Percentiles rank a stretch among this genome's conserved stretches.
Conservation (phyloP, 257 asterid species). For the Fraxinus americana region DNA sequence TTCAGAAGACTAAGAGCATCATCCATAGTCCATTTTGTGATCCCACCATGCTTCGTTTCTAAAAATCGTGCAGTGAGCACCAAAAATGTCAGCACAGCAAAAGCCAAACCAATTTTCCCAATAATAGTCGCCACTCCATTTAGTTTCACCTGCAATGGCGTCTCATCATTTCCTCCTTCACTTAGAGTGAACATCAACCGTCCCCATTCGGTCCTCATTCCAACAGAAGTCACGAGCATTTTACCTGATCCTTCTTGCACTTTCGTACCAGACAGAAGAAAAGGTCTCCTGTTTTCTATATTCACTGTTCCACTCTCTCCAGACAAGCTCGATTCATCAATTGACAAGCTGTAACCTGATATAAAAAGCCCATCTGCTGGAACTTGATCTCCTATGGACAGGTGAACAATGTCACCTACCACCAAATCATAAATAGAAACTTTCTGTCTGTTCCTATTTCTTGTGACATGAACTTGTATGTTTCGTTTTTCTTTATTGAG, state of each 20-base stretch:
- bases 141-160: constrained; percentile 80
- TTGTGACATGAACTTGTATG: constrained; percentile 54
- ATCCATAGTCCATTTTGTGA: constrained; percentile 43
- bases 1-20: constrained; percentile 56
- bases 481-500: constrained; percentile 70
- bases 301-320: constrained; percentile 78
- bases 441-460: constrained; percentile 54
- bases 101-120: constrained; percentile 71
- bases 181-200: constrained; percentile 64
- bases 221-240: constrained; percentile 75
- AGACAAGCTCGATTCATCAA: constrained; percentile 77
- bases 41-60: constrained; percentile 44
- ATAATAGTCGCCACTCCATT: constrained; percentile 79
- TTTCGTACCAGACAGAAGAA: constrained; percentile 70
- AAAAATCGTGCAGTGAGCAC: constrained; percentile 58
- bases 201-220: constrained; percentile 91
- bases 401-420: constrained; percentile 71
- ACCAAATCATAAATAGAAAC: constrained; percentile 65
- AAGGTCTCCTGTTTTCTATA: constrained; percentile 50
- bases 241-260: constrained; percentile 81
- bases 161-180: constrained; percentile 77
- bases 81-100: constrained; percentile 63
- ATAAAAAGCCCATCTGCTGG: constrained; percentile 77
- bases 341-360: constrained; percentile 60
- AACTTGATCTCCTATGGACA: constrained; percentile 76